Percentiles rank a stretch among this genome's conserved stretches.
Evolutionary conservation across 352 stramenopile genomes (phyloP).

Genomic region (Globisporangium lucens): DNA sequence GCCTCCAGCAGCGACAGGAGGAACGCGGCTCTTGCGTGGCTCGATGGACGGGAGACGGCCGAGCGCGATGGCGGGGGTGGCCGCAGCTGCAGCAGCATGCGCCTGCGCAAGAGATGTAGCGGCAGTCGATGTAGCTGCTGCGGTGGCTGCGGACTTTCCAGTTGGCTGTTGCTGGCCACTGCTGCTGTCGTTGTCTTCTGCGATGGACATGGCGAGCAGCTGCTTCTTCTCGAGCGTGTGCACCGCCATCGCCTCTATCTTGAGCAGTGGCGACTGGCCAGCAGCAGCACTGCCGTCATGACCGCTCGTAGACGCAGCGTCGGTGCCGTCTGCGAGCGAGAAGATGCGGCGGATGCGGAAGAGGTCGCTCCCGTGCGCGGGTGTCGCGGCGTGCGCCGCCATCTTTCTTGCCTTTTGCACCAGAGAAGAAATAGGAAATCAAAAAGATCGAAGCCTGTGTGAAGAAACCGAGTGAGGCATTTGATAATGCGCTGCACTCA

Average conservation of each 20-base stretch:
- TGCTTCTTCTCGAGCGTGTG: constrained; percentile 74
- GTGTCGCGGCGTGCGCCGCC: constrained; percentile 17
- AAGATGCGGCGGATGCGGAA: constrained; percentile 80
- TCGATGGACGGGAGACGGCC: constrained; percentile 16
- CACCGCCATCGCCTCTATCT: constrained; percentile 62
- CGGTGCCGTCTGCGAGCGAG: constrained; percentile 13
- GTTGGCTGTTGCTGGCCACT: not conserved
- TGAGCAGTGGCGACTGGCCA: constrained; percentile 3
- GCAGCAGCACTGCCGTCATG: not conserved
- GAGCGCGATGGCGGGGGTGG: constrained; percentile 14
- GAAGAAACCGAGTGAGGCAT: not conserved
- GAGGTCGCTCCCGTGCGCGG: constrained; percentile 52
- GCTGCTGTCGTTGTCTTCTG: constrained; percentile 6
- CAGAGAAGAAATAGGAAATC: not conserved
- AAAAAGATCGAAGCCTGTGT: constrained; percentile 1
- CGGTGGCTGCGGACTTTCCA: not conserved
- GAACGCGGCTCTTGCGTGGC: constrained; percentile 14
- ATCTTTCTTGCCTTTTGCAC: not conserved
- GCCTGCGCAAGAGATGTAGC: not conserved
- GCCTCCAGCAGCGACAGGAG: not conserved
- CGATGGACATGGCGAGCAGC: constrained; percentile 60
- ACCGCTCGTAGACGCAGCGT: not conserved
- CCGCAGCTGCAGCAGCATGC: not conserved
- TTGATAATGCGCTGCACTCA: too few species aligned
- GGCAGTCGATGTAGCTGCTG: not conserved